A percentile compares a stretch with the other conserved stretches of the same genome.
These are phyloP conservation scores for Meyerozyma guilliermondii DNA, from an alignment of 1,139 yeast genomes.

Conservation along the genomic window DNA sequence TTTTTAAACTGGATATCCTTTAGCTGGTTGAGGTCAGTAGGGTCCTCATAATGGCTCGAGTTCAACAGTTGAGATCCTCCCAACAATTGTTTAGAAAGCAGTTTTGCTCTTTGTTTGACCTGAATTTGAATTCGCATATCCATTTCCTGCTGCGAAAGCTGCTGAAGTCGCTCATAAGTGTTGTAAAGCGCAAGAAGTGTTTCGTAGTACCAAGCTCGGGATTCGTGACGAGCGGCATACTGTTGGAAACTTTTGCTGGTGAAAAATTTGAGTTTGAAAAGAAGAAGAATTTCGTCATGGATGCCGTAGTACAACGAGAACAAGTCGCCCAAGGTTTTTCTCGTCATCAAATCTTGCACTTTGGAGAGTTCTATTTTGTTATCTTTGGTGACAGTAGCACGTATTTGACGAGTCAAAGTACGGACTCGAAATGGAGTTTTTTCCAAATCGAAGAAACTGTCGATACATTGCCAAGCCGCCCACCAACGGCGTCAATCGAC, in stretches of 20 bases:
- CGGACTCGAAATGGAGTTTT: constrained; percentile 58
- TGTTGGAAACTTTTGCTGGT: constrained; percentile 29
- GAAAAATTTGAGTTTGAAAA: constrained; percentile 51
- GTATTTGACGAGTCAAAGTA: constrained; percentile 20
- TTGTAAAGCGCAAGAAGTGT: constrained; percentile 51
- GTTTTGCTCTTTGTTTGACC: constrained; percentile 21
- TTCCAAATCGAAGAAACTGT: constrained; percentile 68
- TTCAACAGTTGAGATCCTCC: constrained; percentile 5
- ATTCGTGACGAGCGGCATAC: constrained; percentile 47
- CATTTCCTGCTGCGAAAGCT: constrained; percentile 39
- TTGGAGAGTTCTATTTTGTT: constrained; percentile 31
- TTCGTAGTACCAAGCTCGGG: constrained; percentile 61
- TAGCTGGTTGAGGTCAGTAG: constrained; percentile 20
- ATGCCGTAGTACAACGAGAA: constrained; percentile 56
- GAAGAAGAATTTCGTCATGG: constrained; percentile 54
- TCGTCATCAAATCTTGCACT: constrained; percentile 1
- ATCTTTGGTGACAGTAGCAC: constrained; percentile 1
- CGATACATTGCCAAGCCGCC: constrained; percentile 55
- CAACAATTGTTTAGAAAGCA: constrained; percentile 9
- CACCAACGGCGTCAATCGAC: constrained; percentile 41
- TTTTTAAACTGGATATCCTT: constrained; percentile 35
- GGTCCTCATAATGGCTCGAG: background rate
- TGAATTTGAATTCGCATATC: constrained; percentile 35
- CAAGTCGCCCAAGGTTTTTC: constrained; percentile 39
- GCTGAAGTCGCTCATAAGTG: constrained; percentile 35